A percentile compares a stretch with the other conserved stretches of the same genome.
phyloP scores from a whole-genome alignment of 2,329 filamentous ascomycete genomes.

The Colletotrichum sp. region DNA sequence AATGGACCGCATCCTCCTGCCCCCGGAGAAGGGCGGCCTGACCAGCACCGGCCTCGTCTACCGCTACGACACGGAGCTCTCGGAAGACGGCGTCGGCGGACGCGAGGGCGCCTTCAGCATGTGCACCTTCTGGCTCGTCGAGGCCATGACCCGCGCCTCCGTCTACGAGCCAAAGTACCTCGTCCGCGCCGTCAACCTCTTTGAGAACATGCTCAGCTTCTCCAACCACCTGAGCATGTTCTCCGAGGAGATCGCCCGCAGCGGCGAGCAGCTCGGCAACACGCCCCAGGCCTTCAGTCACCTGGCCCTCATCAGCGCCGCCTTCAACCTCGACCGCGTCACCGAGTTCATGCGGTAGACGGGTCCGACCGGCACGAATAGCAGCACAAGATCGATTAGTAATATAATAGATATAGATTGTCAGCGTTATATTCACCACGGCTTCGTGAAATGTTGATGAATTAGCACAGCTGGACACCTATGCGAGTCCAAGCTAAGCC shows the following conservation, averaged over 20 bases:
- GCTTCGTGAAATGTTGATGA: neutral
- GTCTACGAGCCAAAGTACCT: slow-evolving; percentile 70
- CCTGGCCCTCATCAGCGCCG: slow-evolving; percentile 76
- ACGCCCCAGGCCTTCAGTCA: slow-evolving; percentile 83
- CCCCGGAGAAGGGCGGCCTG: slow-evolving; percentile 76
- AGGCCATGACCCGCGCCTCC: slow-evolving; percentile 74
- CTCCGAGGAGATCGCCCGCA: slow-evolving; percentile 77
- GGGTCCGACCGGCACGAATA: accelerated
- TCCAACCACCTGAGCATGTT: slow-evolving; percentile 81
- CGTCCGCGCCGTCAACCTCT: slow-evolving; percentile 67
- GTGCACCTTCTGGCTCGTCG: slow-evolving; percentile 85
- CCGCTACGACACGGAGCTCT: slow-evolving; percentile 72
- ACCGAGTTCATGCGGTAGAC: slow-evolving; percentile 29
- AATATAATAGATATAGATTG: neutral
- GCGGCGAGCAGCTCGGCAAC: slow-evolving; percentile 79
- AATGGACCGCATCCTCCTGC: slow-evolving; percentile 72
- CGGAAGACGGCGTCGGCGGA: slow-evolving; percentile 76
- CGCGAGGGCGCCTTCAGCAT: slow-evolving; percentile 79
- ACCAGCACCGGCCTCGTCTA: slow-evolving; percentile 79
- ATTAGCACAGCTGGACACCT: neutral
- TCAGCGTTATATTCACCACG: neutral
- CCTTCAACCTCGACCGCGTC: slow-evolving; percentile 74
- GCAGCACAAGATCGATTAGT: neutral
- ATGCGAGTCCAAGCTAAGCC: no score
- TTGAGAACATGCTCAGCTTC: slow-evolving; percentile 80